Percentiles rank a stretch among this genome's conserved stretches.
phyloP scores from a whole-genome alignment of 108 stramenopile species.

The Pseudonitzschia pungens region DNA sequence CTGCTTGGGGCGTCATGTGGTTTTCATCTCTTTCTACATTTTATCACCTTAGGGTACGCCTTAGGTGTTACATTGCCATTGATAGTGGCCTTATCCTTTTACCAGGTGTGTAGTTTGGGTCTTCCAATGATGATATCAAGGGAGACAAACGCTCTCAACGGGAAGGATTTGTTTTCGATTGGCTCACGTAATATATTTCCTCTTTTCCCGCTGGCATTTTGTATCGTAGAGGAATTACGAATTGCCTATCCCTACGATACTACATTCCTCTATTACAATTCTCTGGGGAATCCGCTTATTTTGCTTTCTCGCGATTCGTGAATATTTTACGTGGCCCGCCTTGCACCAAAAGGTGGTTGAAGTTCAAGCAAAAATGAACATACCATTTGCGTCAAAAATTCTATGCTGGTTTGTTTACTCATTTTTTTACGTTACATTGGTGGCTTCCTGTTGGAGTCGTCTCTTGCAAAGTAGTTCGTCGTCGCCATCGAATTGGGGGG shows the following conservation, averaged over 20 bases:
- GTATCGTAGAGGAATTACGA: conserved; percentile 4
- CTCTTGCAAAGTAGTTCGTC: conserved; percentile 20
- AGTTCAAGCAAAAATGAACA: conserved; percentile 30
- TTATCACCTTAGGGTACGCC: conserved; percentile 63
- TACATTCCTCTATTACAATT: conserved; percentile 48
- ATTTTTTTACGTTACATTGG: conserved; percentile 46
- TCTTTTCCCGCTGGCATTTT: neutral
- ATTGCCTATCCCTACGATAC: conserved; percentile 20
- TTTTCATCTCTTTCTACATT: conserved; percentile 59
- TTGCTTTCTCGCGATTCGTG: conserved; percentile 50
- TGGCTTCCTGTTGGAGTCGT: conserved; percentile 41
- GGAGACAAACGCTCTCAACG: no score
- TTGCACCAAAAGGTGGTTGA: conserved; percentile 47
- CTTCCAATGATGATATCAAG: no score
- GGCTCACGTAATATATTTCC: neutral
- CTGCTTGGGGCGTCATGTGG: conserved; percentile 57
- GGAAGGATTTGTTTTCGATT: neutral
- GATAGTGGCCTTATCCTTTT: conserved; percentile 26
- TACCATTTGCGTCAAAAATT: conserved; percentile 36
- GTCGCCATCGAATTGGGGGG: conserved; percentile 27
- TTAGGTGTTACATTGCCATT: conserved; percentile 47
- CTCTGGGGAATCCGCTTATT: conserved; percentile 51
- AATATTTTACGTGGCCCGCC: conserved; percentile 52
- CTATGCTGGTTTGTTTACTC: conserved; percentile 51
- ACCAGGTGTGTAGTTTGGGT: conserved; percentile 22